Evolutionary conservation across 2,329 filamentous ascomycete genomes (phyloP).

Genomic region (Pseudocercospora vitis): DNA sequence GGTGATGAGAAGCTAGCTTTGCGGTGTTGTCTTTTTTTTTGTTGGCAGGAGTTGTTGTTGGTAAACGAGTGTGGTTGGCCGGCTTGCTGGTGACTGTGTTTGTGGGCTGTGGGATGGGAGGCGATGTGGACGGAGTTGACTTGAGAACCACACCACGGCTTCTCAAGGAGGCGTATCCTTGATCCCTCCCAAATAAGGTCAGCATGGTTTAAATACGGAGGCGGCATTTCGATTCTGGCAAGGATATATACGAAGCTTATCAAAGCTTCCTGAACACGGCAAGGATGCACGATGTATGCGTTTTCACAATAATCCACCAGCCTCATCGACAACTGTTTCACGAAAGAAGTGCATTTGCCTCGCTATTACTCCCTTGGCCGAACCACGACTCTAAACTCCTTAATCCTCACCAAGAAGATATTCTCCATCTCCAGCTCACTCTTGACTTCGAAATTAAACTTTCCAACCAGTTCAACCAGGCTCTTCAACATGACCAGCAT

Average conservation of each 20-base stretch:
- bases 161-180: background rate
- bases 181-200: background rate
- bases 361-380: background rate
- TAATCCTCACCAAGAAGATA: slow-evolving; percentile 1
- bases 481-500: slow-evolving; percentile 16
- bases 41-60: background rate
- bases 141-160: background rate
- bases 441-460: slow-evolving; percentile 15
- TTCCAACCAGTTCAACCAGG: slow-evolving; percentile 8
- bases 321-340: too few species aligned
- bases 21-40: background rate
- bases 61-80: background rate
- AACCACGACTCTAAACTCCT: background rate
- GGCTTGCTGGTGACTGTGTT: background rate
- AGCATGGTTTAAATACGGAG: too few species aligned
- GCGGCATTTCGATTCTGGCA: too few species aligned
- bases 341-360: too few species aligned
- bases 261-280: too few species aligned
- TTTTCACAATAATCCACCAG: too few species aligned
- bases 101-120: background rate
- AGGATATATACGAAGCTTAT: too few species aligned
- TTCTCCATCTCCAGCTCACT: background rate
- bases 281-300: too few species aligned
- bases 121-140: background rate
- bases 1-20: background rate